phyloP scores from a whole-genome alignment of 176 grass and related monocot species.

The Oryza officinalis region DNA sequence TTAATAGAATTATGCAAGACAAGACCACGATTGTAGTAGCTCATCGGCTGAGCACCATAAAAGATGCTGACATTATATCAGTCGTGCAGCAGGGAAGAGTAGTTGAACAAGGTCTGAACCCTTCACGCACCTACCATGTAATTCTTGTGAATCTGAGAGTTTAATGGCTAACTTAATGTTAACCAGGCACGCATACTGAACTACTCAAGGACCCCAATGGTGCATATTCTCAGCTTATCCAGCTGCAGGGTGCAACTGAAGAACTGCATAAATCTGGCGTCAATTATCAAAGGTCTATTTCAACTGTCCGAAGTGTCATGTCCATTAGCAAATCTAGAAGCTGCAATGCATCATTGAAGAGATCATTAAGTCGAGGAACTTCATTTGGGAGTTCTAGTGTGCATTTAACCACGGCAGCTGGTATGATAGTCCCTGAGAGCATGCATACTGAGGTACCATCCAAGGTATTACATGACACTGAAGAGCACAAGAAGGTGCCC shows the following conservation, averaged over 20 bases:
- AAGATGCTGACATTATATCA: constrained; percentile 35
- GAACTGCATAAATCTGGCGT: neutral
- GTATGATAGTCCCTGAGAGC: constrained; percentile 21
- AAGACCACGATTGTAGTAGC: constrained; percentile 37
- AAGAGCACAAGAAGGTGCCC: constrained; percentile 41
- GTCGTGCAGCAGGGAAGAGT: constrained; percentile 34
- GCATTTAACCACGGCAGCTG: constrained; percentile 29
- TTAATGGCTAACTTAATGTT: constrained; percentile 5
- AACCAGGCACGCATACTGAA: constrained; percentile 45
- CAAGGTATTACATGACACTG: neutral
- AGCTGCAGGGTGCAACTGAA: constrained; percentile 35
- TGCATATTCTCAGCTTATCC: neutral
- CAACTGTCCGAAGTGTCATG: constrained; percentile 28
- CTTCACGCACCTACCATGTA: neutral
- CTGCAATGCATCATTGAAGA: neutral
- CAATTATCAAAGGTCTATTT: constrained; percentile 1
- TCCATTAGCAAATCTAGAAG: constrained; percentile 18
- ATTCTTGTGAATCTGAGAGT: neutral
- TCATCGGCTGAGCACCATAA: constrained; percentile 34
- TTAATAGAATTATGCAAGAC: constrained; percentile 20
- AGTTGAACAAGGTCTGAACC: constrained; percentile 26
- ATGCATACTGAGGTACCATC: constrained; percentile 21
- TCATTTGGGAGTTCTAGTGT: constrained; percentile 36
- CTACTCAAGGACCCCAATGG: constrained; percentile 38
- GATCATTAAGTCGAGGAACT: constrained; percentile 29